Evolutionary conservation across 192 early-diverging fungal genomes (phyloP), one percentile per base, ranked within the genome.

Genomic region (Lobosporangium transversale): DNA sequence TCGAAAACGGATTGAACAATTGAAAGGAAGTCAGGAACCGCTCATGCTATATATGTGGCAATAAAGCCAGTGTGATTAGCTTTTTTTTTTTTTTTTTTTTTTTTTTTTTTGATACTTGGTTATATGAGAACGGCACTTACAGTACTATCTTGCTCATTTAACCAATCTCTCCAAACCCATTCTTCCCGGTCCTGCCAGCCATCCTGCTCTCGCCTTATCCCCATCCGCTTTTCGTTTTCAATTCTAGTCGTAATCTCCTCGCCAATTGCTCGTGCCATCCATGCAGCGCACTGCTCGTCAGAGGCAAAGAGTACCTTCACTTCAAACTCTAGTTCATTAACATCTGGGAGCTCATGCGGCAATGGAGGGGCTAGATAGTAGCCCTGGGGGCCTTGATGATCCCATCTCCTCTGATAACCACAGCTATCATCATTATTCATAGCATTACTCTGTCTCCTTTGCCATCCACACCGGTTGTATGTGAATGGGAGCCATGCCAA

Each of bases 151-250:
- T 58, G 52, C 8, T 63, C 68, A 43, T 58, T 71, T 8, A 71
- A 27, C 68, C 68, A 71, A 1, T 63, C 68, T 18, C 68, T 40
- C 68, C 68, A 71, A 9, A 71, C 37, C 68, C 68, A 71, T 27
- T 71, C 68, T 26, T 63, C 68, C 15, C 35, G 29, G 24, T 53
- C 31, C 11, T 31, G 58, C 68, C 68, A 71, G 4, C 68, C 68
- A 44, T 71, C 68, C 10, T 62, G 40, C 6, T 62, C 60, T 54
- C 54, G 23, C 3, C 68, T 52, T 9, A 71, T 6, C 0, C 68
- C 68, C 5, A n/a, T 14, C 17, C 11, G 20, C 0, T 32, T 44
- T 31, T 15, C 14, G 0, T 32, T 31, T 10, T 58, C 59, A 24
- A 71, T 62, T 45, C 23, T 15, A 7, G 20, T 27, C 27, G 55